A percentile compares a stretch with the other conserved stretches of the same genome.
Conservation (phyloP, 768 basidiomycete genomes). For the Gloeophyllum trabeum region DNA sequence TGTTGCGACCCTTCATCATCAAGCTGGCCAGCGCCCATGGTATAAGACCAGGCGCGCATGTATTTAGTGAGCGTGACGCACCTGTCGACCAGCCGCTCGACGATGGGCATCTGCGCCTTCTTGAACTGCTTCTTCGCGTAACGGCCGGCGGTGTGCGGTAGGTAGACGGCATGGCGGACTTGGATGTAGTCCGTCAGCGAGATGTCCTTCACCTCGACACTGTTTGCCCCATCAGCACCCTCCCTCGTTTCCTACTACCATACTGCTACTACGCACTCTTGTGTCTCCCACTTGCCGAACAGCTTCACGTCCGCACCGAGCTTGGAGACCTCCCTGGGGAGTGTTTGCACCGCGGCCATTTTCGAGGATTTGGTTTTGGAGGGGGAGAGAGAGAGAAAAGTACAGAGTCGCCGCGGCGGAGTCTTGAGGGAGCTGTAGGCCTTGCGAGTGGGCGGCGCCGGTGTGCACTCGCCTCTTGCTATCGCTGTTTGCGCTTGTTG, state of each 20-base stretch:
- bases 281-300: constrained; percentile 98
- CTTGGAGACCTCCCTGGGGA: constrained; percentile 75
- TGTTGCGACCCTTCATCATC: constrained; percentile 99
- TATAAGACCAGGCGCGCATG: not conserved
- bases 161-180: constrained; percentile 93
- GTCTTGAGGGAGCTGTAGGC: not conserved
- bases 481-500: constrained; percentile 37
- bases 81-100: constrained; percentile 98
- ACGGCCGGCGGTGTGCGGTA: constrained; percentile 98
- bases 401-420: not conserved
- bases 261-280: constrained; percentile 59
- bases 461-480: constrained; percentile 4
- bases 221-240: constrained; percentile 19
- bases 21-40: constrained; percentile 57
- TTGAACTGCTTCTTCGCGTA: constrained; percentile 99
- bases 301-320: constrained; percentile 86
- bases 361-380: constrained; percentile 18
- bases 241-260: constrained; percentile 1
- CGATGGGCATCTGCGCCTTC: constrained; percentile 99
- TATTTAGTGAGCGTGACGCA: constrained; percentile 23
- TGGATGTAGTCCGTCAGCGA: constrained; percentile 99
- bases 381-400: not conserved
- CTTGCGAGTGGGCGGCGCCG: constrained; percentile 7
- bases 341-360: constrained; percentile 60
- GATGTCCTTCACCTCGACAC: constrained; percentile 98